These are phyloP conservation scores for Kodamaea suecica DNA, from an alignment of 1,139 yeast species.

Conservation along the genomic window DNA sequence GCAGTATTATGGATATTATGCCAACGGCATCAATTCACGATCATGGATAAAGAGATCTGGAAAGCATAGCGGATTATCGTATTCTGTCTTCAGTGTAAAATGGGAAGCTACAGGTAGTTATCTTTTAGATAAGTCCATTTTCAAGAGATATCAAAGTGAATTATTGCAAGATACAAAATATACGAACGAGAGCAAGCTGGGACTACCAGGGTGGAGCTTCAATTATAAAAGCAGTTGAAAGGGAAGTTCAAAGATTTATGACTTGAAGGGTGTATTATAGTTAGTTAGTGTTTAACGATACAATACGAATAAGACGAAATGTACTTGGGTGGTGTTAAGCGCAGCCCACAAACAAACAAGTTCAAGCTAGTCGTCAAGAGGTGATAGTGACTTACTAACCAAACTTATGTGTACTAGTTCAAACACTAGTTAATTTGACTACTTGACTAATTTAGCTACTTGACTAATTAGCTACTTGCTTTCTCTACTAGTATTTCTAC, in stretches of 20 bases:
- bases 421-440: too few species aligned
- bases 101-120: constrained; percentile 43
- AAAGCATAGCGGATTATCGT: constrained; percentile 68
- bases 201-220: constrained; percentile 32
- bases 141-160: constrained; percentile 30
- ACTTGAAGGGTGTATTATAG: too few species aligned
- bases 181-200: constrained; percentile 14
- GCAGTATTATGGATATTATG: constrained; percentile 57
- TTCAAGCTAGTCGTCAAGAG: too few species aligned
- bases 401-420: too few species aligned
- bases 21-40: constrained; percentile 71
- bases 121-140: constrained; percentile 27
- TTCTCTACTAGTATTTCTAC: too few species aligned
- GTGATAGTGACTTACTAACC: too few species aligned
- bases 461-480: too few species aligned
- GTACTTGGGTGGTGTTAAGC: too few species aligned
- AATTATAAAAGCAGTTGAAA: constrained; percentile 26
- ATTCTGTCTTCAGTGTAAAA: constrained; percentile 53
- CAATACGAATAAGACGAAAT: too few species aligned
- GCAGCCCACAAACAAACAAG: too few species aligned
- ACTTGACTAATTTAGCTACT: too few species aligned
- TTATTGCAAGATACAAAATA: constrained; percentile 23
- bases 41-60: constrained; percentile 48
- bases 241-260: constrained; percentile 22
- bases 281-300: too few species aligned